These are phyloP conservation scores for Ustilago trichophora DNA, from an alignment of 1,284 basidiomycete genomes.

Conservation along the genomic window DNA sequence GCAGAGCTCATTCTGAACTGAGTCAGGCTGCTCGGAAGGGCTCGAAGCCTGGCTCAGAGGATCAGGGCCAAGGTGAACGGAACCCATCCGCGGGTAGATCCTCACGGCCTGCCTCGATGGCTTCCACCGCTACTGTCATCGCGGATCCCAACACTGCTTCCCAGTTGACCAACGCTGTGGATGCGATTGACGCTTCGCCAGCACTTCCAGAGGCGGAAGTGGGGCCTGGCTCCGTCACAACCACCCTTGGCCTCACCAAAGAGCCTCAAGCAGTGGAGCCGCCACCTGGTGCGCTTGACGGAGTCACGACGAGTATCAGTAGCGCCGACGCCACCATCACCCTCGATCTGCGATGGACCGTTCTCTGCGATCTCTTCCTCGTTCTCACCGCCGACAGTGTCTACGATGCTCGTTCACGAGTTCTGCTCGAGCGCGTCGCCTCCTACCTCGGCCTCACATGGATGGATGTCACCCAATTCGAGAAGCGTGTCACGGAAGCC, in stretches of 20 bases:
- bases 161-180: constrained; percentile 40
- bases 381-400: constrained; percentile 65
- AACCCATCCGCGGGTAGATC: no score
- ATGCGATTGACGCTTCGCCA: constrained; percentile 13
- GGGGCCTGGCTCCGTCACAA: constrained; percentile 26
- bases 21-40: no score
- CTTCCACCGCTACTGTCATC: constrained; percentile 14
- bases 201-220: constrained; percentile 12
- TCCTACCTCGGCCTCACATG: constrained; percentile 60
- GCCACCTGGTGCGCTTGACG: constrained; percentile 57
- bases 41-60: no score
- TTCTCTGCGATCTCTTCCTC: constrained; percentile 65
- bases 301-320: constrained; percentile 62
- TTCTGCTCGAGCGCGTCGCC: constrained; percentile 62
- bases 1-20: no score
- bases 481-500: constrained; percentile 64
- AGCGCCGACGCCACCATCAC: constrained; percentile 62
- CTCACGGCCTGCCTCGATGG: constrained; percentile 3
- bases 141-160: constrained; percentile 63
- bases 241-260: constrained; percentile 51
- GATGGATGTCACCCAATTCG: constrained; percentile 67
- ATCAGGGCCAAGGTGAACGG: no score
- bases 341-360: constrained; percentile 65
- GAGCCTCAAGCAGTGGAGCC: constrained; percentile 54
- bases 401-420: constrained; percentile 64